phyloP scores from a whole-genome alignment of 495 filamentous ascomycete genomes.

The Daldinia decipiens region DNA sequence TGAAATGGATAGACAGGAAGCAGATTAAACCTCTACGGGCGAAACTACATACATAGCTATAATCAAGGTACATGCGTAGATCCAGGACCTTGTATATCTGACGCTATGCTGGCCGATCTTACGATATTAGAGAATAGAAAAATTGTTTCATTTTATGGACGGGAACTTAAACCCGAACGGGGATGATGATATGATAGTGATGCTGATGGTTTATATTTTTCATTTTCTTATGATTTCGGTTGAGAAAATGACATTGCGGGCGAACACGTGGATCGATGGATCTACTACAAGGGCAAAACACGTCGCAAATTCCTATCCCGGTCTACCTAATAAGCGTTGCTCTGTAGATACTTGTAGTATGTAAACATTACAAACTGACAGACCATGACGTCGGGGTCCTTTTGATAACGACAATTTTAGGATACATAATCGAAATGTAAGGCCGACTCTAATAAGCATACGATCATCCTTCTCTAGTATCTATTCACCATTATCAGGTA shows the following conservation, averaged over 20 bases:
- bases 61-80: slow-evolving; percentile 17
- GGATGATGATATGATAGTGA: slow-evolving; percentile 16
- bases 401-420: slow-evolving; percentile 13
- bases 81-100: slow-evolving; percentile 25
- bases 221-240: slow-evolving; percentile 28
- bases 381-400: slow-evolving; percentile 28
- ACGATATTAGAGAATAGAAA: slow-evolving; percentile 21
- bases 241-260: slow-evolving; percentile 17
- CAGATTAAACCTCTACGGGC: slow-evolving; percentile 11
- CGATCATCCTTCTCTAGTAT: background rate
- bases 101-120: slow-evolving; percentile 33
- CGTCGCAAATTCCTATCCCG: slow-evolving; percentile 8
- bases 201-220: background rate
- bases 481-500: background rate
- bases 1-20: slow-evolving; percentile 30
- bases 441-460: background rate
- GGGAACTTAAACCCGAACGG: slow-evolving; percentile 25
- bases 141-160: slow-evolving; percentile 26
- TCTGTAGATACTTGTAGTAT: background rate
- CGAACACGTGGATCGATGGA: slow-evolving; percentile 38
- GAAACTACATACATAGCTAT: slow-evolving; percentile 16
- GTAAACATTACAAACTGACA: background rate
- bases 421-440: slow-evolving; percentile 13
- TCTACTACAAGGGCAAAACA: slow-evolving; percentile 31
- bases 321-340: slow-evolving; percentile 3